A percentile compares a stretch with the other conserved stretches of the same genome.
Conservation (phyloP, 371 early-diverging fungal genomes). For the Mucor indicus region DNA sequence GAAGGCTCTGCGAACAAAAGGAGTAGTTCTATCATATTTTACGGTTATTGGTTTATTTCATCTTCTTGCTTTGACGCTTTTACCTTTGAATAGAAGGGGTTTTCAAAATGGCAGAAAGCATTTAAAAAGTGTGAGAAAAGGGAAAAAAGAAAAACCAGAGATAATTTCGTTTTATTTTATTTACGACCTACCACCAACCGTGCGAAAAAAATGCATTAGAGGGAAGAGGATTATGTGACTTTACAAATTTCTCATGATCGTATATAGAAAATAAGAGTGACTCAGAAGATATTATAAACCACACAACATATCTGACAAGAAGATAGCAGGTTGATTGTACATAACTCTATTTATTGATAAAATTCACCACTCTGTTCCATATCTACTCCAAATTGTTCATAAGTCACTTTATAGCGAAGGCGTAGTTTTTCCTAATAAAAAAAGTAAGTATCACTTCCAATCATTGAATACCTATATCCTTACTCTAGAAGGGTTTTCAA, state of each 20-base stretch:
- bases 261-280: too few species aligned
- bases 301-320: too few species aligned
- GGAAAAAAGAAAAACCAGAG: too few species aligned
- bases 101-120: constrained; percentile 10
- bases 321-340: too few species aligned
- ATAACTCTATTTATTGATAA: background rate
- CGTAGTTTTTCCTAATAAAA: constrained; percentile 55
- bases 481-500: constrained; percentile 55
- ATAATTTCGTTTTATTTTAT: too few species aligned
- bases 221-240: too few species aligned
- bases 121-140: background rate
- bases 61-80: background rate
- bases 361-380: constrained; percentile 74
- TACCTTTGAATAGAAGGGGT: constrained; percentile 17
- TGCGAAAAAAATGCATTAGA: too few species aligned
- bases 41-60: background rate
- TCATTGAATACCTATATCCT: background rate
- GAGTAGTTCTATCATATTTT: constrained; percentile 5
- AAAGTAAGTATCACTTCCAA: background rate
- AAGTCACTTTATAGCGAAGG: constrained; percentile 67
- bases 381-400: constrained; percentile 64
- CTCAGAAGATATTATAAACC: too few species aligned
- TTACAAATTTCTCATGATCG: too few species aligned
- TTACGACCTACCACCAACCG: too few species aligned
- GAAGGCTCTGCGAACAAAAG: constrained; percentile 29